A percentile compares a stretch with the other conserved stretches of the same genome.
Evolutionary conservation across 2,329 filamentous ascomycete genomes (phyloP).

Genomic region (Aspergillus fumigatus): DNA sequence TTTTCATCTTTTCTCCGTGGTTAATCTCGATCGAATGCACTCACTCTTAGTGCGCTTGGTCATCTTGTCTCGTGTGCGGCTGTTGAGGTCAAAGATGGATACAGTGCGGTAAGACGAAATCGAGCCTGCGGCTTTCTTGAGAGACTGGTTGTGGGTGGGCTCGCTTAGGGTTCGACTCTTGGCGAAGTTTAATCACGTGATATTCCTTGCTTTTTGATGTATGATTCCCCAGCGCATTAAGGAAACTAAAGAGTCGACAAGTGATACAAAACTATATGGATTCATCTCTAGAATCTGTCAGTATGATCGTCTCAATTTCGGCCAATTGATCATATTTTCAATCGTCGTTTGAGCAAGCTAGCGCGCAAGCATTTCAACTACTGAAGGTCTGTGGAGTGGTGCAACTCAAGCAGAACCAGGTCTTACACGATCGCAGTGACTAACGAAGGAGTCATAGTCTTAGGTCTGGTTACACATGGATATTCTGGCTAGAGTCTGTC

Average conservation of each 20-base stretch:
- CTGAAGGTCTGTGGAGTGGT: neutral
- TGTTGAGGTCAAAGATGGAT: conserved; percentile 36
- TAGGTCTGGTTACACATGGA: neutral
- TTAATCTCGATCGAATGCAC: conserved; percentile 16
- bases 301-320: neutral
- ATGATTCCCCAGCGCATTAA: neutral
- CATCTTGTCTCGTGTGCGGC: conserved; percentile 60
- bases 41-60: conserved; percentile 87
- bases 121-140: conserved; percentile 30
- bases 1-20: neutral
- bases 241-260: neutral
- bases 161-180: conserved; percentile 36
- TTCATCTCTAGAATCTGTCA: too few relatives aligned
- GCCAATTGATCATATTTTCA: neutral
- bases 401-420: neutral
- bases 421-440: neutral
- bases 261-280: neutral
- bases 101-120: conserved; percentile 30
- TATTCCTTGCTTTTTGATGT: neutral
- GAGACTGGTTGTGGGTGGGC: conserved; percentile 33
- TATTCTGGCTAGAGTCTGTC: neutral
- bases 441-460: neutral
- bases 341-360: neutral
- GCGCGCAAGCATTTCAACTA: neutral
- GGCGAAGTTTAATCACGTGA: conserved; percentile 25